These are phyloP conservation scores for Populus tomentosa DNA, from an alignment of 441 rosid genomes.

Conservation along the genomic window DNA sequence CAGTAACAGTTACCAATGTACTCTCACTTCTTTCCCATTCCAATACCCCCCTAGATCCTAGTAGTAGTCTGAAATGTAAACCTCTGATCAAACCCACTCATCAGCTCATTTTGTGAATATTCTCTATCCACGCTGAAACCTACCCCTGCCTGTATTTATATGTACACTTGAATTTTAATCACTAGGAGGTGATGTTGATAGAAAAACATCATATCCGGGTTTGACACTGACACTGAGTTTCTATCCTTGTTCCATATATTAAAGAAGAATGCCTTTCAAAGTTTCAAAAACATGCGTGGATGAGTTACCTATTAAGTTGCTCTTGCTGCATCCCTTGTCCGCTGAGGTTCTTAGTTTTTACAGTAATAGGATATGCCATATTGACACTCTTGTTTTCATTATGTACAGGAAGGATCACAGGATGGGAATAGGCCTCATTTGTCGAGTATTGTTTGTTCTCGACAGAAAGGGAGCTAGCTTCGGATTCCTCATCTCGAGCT, in stretches of 20 bases:
- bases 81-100: neutral
- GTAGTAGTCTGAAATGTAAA: neutral
- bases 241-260: neutral
- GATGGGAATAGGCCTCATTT: slow-evolving; percentile 65
- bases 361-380: slow-evolving; percentile 32
- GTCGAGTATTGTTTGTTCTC: slow-evolving; percentile 55
- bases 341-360: slow-evolving; percentile 36
- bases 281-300: slow-evolving; percentile 1
- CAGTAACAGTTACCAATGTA: neutral
- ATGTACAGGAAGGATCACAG: slow-evolving; percentile 40
- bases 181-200: neutral
- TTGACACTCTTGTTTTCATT: slow-evolving; percentile 29
- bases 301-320: slow-evolving; percentile 56
- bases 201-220: neutral
- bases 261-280: neutral
- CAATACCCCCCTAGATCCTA: neutral
- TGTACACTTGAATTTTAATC: slow-evolving; percentile 13
- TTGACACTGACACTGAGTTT: neutral
- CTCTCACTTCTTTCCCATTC: neutral
- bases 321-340: slow-evolving; percentile 53
- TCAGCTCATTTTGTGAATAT: slow-evolving; percentile 4
- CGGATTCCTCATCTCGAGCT: slow-evolving; percentile 98
- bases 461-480: slow-evolving; percentile 89
- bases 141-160: neutral
- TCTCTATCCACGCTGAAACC: slow-evolving; percentile 1